These are phyloP conservation scores for Uncinocarpus reesii DNA, from an alignment of 2,329 filamentous ascomycete genomes.

Conservation along the genomic window DNA sequence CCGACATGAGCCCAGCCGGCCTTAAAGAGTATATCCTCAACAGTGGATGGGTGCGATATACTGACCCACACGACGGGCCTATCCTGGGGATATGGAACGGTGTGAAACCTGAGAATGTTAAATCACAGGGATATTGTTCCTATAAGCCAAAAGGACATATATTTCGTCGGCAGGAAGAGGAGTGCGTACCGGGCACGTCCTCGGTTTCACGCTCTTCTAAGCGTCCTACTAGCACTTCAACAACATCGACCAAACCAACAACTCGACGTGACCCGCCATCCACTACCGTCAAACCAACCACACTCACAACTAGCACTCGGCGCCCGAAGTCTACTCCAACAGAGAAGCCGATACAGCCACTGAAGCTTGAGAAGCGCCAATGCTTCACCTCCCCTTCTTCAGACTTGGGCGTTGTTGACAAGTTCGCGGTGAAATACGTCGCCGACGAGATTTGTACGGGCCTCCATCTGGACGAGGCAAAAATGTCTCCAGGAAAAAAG, in stretches of 20 bases:
- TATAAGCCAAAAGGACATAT: constrained; percentile 3
- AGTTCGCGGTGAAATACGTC: background rate
- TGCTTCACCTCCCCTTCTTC: background rate
- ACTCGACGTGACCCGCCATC: background rate
- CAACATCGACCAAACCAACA: constrained; percentile 5
- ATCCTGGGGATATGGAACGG: constrained; percentile 12
- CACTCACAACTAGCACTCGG: background rate
- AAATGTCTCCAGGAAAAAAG: background rate
- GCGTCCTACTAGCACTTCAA: background rate
- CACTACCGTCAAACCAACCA: background rate
- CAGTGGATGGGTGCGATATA: constrained; percentile 7
- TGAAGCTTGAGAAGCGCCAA: background rate
- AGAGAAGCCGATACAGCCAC: background rate
- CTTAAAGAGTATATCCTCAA: constrained; percentile 10
- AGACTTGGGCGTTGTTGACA: background rate
- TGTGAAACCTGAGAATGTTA: background rate
- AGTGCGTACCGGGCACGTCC: background rate
- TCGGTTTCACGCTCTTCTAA: background rate
- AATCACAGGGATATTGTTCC: constrained; percentile 5
- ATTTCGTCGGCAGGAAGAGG: background rate
- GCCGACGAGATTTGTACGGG: background rate
- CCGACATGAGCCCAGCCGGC: constrained; percentile 14
- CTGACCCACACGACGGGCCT: background rate
- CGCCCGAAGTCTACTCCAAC: background rate
- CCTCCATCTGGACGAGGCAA: background rate